phyloP scores from a whole-genome alignment of 495 filamentous ascomycete species.

The Annulohypoxylon nitens region DNA sequence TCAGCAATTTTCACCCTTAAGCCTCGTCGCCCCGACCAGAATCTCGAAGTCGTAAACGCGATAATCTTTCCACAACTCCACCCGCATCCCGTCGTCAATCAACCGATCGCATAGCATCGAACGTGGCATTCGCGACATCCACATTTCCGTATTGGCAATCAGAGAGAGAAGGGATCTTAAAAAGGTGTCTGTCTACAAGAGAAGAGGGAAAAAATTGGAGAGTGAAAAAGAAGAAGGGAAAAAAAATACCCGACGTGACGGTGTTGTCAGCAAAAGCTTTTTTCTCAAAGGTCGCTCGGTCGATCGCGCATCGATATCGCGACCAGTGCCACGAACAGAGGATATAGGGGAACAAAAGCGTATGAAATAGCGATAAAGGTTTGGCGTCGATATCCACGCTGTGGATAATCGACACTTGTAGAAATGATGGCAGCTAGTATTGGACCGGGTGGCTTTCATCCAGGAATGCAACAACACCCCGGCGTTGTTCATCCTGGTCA shows the following conservation, averaged over 20 bases:
- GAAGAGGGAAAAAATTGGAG: conserved; percentile 5
- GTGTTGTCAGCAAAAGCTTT: conserved; percentile 10
- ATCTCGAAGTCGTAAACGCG: conserved; percentile 16
- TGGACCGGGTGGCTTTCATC: conserved; percentile 74
- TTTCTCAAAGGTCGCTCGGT: conserved; percentile 20
- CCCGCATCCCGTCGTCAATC: conserved; percentile 13
- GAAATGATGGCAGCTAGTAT: conserved; percentile 76
- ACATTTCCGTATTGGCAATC: background rate
- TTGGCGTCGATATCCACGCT: conserved; percentile 63
- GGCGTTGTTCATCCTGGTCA: conserved; percentile 82
- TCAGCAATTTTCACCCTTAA: conserved; percentile 19
- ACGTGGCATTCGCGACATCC: conserved; percentile 4
- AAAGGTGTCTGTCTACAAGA: background rate
- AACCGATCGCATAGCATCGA: conserved; percentile 31
- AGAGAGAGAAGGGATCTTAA: conserved; percentile 17
- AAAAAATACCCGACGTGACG: conserved; percentile 2
- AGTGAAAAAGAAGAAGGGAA: conserved; percentile 7
- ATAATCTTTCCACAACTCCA: conserved; percentile 7
- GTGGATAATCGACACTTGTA: conserved; percentile 62
- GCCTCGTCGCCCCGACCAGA: conserved; percentile 27
- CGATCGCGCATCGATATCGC: conserved; percentile 35
- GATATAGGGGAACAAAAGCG: conserved; percentile 43
- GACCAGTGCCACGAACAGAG: background rate
- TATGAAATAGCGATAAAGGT: conserved; percentile 59
- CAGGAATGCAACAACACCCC: conserved; percentile 78